These are phyloP conservation scores for Crithidia sp. DNA, from an alignment of 208 protist species.

Conservation along the genomic window DNA sequence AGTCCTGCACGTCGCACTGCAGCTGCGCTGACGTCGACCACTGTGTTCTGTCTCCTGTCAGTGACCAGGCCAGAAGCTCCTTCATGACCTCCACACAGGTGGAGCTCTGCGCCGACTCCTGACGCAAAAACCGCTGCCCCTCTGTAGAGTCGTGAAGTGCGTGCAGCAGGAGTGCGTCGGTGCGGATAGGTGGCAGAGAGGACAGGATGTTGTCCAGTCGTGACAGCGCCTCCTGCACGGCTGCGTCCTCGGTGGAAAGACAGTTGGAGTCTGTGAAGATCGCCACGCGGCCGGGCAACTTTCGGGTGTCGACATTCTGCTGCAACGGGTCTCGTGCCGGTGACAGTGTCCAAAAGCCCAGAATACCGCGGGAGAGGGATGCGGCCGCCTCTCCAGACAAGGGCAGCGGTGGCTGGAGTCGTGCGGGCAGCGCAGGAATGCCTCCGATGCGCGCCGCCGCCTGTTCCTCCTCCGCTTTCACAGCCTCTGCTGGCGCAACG, in stretches of 20 bases:
- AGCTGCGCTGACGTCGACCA: conserved; percentile 13
- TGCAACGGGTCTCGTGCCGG: too few species aligned
- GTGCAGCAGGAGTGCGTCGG: not conserved
- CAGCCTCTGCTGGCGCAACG: too few species aligned
- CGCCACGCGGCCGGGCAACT: conserved; percentile 26
- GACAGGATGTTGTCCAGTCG: conserved; percentile 9
- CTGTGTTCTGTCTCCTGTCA: not conserved
- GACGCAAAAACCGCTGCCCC: conserved; percentile 16
- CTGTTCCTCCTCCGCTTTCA: not conserved
- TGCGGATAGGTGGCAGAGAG: not conserved
- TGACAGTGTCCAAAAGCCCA: conserved; percentile 22
- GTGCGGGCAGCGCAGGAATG: not conserved
- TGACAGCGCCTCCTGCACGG: conserved; percentile 20
- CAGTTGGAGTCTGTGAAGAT: conserved; percentile 68
- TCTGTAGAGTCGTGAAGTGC: not conserved
- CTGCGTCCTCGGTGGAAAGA: conserved; percentile 31
- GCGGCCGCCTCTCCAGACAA: not conserved
- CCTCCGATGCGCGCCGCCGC: not conserved
- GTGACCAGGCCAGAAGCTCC: conserved; percentile 34
- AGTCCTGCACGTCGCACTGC: conserved; percentile 14
- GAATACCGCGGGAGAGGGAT: conserved; percentile 14
- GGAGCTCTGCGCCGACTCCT: conserved; percentile 21
- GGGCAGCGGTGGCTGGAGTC: not conserved
- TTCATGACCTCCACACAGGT: conserved; percentile 50
- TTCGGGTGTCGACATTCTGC: not conserved